Percentiles rank a stretch among this genome's conserved stretches.
phyloP scores from a whole-genome alignment of 164 flowering plant genomes.

The Sedum album region DNA sequence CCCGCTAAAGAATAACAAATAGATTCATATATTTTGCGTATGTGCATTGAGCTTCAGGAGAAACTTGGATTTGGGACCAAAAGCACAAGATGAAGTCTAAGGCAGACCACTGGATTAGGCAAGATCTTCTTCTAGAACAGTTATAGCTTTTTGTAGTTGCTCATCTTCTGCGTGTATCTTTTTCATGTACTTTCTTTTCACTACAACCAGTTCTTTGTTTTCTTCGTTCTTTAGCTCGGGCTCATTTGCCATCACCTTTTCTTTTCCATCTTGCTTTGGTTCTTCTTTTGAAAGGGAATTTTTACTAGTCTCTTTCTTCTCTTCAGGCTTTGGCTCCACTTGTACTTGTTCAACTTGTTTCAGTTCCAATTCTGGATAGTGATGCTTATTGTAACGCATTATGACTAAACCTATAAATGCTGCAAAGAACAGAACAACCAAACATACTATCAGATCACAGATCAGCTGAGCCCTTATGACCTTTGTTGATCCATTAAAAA shows the following conservation, averaged over 20 bases:
- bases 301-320: not conserved
- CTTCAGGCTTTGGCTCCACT: not conserved
- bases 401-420: constrained; percentile 65
- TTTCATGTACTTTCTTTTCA: constrained; percentile 15
- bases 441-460: not conserved
- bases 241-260: constrained; percentile 13
- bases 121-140: not conserved
- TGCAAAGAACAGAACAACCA: constrained; percentile 22
- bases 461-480: no score
- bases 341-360: not conserved
- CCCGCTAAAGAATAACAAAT: no score
- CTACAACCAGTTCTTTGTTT: constrained; percentile 30
- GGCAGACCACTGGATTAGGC: not conserved
- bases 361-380: not conserved
- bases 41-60: not conserved
- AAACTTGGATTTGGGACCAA: not conserved
- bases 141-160: not conserved
- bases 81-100: not conserved
- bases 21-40: no score
- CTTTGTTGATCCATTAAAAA: not conserved
- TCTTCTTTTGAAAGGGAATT: not conserved
- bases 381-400: constrained; percentile 42
- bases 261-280: constrained; percentile 11
- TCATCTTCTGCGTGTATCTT: constrained; percentile 8
- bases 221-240: constrained; percentile 7